Percentiles rank a stretch among this genome's conserved stretches.
Evolutionary conservation across 805 yeast genomes (phyloP).

Genomic region (Myxozyma lipomycoides): DNA sequence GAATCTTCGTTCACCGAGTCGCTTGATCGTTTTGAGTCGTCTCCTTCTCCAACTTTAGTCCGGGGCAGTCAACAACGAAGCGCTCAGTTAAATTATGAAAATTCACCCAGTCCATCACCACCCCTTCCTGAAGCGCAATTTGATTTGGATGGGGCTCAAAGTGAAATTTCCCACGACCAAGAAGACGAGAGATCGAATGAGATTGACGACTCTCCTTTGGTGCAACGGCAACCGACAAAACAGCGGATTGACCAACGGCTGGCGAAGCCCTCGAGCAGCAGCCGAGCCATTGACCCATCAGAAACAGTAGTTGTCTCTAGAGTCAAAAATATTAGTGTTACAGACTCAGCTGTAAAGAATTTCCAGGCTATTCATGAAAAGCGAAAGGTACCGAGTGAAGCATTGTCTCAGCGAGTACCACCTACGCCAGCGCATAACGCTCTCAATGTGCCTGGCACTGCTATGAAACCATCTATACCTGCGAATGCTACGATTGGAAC

Average conservation of each 20-base stretch:
- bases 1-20: conserved; percentile 22
- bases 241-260: not conserved
- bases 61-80: conserved; percentile 1
- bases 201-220: conserved; percentile 17
- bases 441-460: not conserved
- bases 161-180: conserved; percentile 10
- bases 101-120: conserved; percentile 16
- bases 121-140: conserved; percentile 9
- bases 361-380: conserved; percentile 1
- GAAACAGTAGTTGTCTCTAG: conserved; percentile 21
- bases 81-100: conserved; percentile 7
- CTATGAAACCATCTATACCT: conserved; percentile 2
- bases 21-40: conserved; percentile 2
- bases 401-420: not conserved
- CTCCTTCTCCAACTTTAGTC: conserved; percentile 6
- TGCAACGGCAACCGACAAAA: not conserved
- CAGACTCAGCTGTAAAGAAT: conserved; percentile 24
- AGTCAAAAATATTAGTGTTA: conserved; percentile 19
- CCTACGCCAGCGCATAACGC: not conserved
- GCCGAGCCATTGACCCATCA: conserved; percentile 14
- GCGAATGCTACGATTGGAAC: conserved; percentile 18
- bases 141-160: conserved; percentile 3
- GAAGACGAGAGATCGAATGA: conserved; percentile 9
- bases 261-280: not conserved
- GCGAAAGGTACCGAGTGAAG: not conserved